Evolutionary conservation across 805 yeast genomes (phyloP).

Genomic region (Barnettozyma siamensis): DNA sequence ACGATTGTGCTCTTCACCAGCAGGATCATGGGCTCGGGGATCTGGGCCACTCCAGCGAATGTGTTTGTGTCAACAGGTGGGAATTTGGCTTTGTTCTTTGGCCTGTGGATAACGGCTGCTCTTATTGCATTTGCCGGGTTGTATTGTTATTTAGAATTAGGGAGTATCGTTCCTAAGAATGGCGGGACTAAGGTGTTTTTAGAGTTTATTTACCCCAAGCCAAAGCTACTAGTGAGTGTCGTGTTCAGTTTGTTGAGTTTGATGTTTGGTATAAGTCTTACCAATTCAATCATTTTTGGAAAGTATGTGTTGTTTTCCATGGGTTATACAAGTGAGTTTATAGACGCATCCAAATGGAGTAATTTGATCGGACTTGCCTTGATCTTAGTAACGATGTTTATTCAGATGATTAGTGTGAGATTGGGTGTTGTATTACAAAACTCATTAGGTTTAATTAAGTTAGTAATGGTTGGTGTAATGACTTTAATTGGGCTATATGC

Average conservation of each 20-base stretch:
- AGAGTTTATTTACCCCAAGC: constrained; percentile 60
- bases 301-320: constrained; percentile 47
- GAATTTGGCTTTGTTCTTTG: constrained; percentile 52
- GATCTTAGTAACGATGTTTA: constrained; percentile 30
- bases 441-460: constrained; percentile 54
- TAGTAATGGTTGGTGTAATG: constrained; percentile 48
- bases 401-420: constrained; percentile 56
- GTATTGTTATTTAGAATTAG: constrained; percentile 61
- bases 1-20: constrained; percentile 60
- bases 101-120: constrained; percentile 61
- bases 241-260: constrained; percentile 44
- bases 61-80: constrained; percentile 64
- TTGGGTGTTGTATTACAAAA: constrained; percentile 60
- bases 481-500: constrained; percentile 55
- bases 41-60: constrained; percentile 66
- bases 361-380: constrained; percentile 37
- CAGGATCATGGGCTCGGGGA: constrained; percentile 73
- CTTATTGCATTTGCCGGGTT: constrained; percentile 61
- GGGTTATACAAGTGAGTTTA: constrained; percentile 34
- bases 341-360: constrained; percentile 26
- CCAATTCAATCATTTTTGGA: constrained; percentile 57
- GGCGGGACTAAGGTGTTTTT: constrained; percentile 75
- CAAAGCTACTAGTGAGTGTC: constrained; percentile 49
- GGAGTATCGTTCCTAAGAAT: constrained; percentile 62
- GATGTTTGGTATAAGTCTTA: constrained; percentile 48